Evolutionary conservation across 73 alveolate species (phyloP), one percentile per base, ranked within the genome.

Genomic region (Paramecium caudatum): DNA sequence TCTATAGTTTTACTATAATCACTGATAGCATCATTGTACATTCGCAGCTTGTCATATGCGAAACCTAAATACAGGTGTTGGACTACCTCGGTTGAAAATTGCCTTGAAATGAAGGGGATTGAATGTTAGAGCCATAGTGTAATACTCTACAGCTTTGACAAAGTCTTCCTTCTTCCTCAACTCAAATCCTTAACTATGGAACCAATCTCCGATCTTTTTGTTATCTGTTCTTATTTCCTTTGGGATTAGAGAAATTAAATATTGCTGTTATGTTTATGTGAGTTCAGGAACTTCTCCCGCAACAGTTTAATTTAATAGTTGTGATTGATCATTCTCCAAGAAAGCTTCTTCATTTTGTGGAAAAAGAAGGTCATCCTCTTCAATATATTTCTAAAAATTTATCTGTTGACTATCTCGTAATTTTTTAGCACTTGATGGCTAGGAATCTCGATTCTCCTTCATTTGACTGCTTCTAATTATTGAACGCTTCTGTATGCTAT

Each of bases 1-100:
- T 95, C 97, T 4, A 98, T 41, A 13, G 99, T 99, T 91, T 82
- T 91, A 7, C 99, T 82, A 85, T 98, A 98, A 74, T 97, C 99
- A 36, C 47, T 55, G 33, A 96, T 98, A 0, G 99, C 99, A 12
- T 91, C 90, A 47, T 97, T 98, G 82, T 94, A 98, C 92, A 97
- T 95, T n/a, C 97, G 96, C 46, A 98, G 61, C 93, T 98, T 98
- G 92, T 98, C 99, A 82, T 85, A 95, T 13, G 99, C 99, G 93
- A 98, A 98, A 4, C 99, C 70, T 49, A 49, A 16, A 8, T 2
- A 16, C 5, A 49, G 12, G 25, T 21, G 17, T 0, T 21, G 8
- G 17, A 6, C 39, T 49, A 49, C 70, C 99, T 91, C 99, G 78
- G 84, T 91, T 96, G 78, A 98, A 96, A 9, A 96, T 65, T 2